Conservation (phyloP, 148 eudicot species). For the Bassia scoparia region DNA sequence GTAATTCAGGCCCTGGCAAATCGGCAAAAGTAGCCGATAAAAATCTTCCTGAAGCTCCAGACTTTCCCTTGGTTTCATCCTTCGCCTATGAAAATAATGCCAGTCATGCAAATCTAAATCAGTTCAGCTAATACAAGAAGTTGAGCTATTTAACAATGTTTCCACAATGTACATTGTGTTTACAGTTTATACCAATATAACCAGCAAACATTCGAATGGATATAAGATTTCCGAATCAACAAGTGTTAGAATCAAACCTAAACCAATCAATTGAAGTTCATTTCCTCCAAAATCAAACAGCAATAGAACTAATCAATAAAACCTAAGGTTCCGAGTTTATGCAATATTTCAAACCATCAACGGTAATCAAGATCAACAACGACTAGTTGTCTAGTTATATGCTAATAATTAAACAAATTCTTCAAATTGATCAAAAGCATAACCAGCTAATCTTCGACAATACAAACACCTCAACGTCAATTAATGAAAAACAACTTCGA, state of each 20-base stretch:
- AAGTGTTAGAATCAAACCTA: neutral
- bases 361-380: too few relatives aligned
- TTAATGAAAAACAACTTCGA: neutral
- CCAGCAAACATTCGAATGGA: neutral
- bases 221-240: too few relatives aligned
- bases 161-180: neutral
- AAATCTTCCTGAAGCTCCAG: conserved; percentile 36
- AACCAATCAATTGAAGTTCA: neutral
- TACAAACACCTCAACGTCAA: neutral
- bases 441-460: neutral
- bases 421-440: too few relatives aligned
- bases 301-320: neutral
- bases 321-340: neutral
- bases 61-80: conserved; percentile 30
- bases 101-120: neutral
- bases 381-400: too few relatives aligned
- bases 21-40: conserved; percentile 90
- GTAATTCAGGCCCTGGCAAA: conserved; percentile 65
- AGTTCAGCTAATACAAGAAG: neutral
- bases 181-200: neutral
- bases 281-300: neutral
- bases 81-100: conserved; percentile 22
- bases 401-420: too few relatives aligned
- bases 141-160: neutral
- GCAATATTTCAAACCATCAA: too few relatives aligned